phyloP scores from a whole-genome alignment of 176 grass and related monocot species.

The Microstegium vimineum region DNA sequence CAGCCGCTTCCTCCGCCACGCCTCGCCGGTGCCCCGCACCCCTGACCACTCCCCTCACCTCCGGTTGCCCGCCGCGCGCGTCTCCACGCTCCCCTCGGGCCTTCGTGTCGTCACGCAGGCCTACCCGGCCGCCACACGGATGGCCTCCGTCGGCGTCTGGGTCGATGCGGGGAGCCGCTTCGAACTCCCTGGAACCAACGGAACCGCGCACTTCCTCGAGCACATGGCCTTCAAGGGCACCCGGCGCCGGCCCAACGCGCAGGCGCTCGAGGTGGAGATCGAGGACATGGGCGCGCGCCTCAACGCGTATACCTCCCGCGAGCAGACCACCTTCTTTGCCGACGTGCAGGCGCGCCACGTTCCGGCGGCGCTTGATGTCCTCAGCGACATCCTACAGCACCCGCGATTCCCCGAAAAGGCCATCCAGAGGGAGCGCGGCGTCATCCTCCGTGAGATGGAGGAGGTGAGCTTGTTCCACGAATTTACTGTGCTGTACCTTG shows the following conservation, averaged over 20 bases:
- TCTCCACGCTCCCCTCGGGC: slow-evolving; percentile 69
- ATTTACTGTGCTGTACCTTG: not conserved
- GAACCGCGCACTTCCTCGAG: slow-evolving; percentile 98
- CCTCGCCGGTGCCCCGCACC: slow-evolving; percentile 42
- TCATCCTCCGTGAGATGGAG: slow-evolving; percentile 98
- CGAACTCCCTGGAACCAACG: slow-evolving; percentile 82
- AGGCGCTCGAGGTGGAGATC: slow-evolving; percentile 82
- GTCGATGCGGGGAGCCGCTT: slow-evolving; percentile 94
- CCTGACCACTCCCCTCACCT: slow-evolving; percentile 67
- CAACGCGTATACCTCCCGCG: slow-evolving; percentile 95
- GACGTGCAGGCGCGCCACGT: slow-evolving; percentile 80
- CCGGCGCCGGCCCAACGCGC: slow-evolving; percentile 45
- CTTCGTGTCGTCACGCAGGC: slow-evolving; percentile 79
- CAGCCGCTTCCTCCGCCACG: slow-evolving; percentile 71
- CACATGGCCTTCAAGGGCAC: slow-evolving; percentile 99
- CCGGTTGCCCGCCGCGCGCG: slow-evolving; percentile 55
- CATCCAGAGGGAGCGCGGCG: slow-evolving; percentile 71
- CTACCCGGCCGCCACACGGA: slow-evolving; percentile 53
- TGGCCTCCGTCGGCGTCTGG: slow-evolving; percentile 90
- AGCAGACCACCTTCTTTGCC: slow-evolving; percentile 98
- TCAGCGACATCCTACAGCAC: slow-evolving; percentile 87
- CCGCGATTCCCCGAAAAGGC: slow-evolving; percentile 68
- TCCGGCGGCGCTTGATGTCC: slow-evolving; percentile 60
- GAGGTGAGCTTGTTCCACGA: slow-evolving; percentile 58
- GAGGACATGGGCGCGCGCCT: slow-evolving; percentile 88